A percentile compares a stretch with the other conserved stretches of the same genome.
These are phyloP conservation scores for Curvularia hawaiiensis DNA, from an alignment of 2,329 filamentous ascomycete genomes.

Conservation along the genomic window DNA sequence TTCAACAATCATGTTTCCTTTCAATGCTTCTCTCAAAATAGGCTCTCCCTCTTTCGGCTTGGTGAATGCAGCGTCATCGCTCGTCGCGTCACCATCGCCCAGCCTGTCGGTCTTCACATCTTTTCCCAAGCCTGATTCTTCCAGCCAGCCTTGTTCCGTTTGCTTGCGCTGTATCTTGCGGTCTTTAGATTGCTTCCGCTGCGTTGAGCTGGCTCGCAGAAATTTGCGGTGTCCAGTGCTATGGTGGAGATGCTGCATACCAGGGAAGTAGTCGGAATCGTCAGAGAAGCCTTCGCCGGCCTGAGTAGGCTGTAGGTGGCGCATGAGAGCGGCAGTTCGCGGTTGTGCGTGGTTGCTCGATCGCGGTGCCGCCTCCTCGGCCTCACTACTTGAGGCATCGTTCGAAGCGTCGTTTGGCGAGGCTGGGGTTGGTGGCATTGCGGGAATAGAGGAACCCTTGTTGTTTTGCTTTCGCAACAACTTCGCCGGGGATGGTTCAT, in stretches of 20 bases:
- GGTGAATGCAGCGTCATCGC: constrained; percentile 23
- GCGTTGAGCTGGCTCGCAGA: constrained; percentile 35
- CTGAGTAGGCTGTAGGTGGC: constrained; percentile 42
- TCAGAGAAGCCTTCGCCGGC: constrained; percentile 50
- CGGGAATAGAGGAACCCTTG: constrained; percentile 24
- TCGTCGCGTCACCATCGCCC: constrained; percentile 47
- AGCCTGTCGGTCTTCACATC: constrained; percentile 53
- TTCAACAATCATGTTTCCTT: constrained; percentile 43
- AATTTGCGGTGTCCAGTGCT: constrained; percentile 27
- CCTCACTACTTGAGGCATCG: constrained; percentile 35
- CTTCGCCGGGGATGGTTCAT: constrained; percentile 39
- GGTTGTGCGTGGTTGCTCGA: constrained; percentile 30
- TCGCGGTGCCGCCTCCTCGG: constrained; percentile 25
- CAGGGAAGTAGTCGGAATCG: constrained; percentile 50
- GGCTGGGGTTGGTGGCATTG: constrained; percentile 36
- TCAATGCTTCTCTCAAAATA: constrained; percentile 41
- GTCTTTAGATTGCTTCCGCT: constrained; percentile 42
- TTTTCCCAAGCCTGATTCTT: constrained; percentile 54
- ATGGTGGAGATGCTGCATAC: constrained; percentile 39
- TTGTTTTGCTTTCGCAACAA: constrained; percentile 38
- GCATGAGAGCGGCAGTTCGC: constrained; percentile 37
- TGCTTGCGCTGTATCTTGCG: constrained; percentile 42
- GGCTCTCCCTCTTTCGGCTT: constrained; percentile 20
- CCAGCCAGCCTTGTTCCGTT: constrained; percentile 50
- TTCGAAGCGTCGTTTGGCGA: constrained; percentile 45